phyloP scores from a whole-genome alignment of 1,284 basidiomycete genomes.

The Sanghuangporus sanghuang region DNA sequence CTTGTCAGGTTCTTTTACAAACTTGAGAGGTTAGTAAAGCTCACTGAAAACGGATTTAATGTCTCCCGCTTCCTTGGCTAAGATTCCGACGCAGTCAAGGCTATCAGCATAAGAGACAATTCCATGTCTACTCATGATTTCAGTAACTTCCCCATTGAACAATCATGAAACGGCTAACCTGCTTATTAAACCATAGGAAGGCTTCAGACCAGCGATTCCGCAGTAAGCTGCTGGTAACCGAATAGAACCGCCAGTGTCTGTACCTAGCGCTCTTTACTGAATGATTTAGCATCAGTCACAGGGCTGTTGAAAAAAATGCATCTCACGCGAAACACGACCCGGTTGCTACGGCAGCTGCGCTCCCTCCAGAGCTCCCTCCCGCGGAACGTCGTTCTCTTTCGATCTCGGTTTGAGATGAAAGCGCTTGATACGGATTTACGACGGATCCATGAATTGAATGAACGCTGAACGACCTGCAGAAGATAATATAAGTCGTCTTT shows the following conservation, averaged over 20 bases:
- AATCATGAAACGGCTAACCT: conserved; percentile 39
- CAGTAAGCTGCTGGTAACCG: conserved; percentile 93
- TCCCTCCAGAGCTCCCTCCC: conserved; percentile 83
- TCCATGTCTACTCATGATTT: conserved; percentile 60
- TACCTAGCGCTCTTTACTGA: conserved; percentile 73
- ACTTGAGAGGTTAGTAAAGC: conserved; percentile 21
- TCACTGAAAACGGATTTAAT: conserved; percentile 60
- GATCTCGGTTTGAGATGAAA: conserved; percentile 22
- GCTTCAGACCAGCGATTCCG: conserved; percentile 89
- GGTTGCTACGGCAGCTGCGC: conserved; percentile 76
- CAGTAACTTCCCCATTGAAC: neutral
- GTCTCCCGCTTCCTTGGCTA: conserved; percentile 52
- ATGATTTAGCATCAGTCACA: neutral
- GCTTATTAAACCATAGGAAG: conserved; percentile 89
- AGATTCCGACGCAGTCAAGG: conserved; percentile 88
- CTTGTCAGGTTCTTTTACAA: conserved; percentile 1
- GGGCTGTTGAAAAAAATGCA: neutral
- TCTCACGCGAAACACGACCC: conserved; percentile 71
- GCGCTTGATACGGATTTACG: conserved; percentile 58
- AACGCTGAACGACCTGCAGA: conserved; percentile 62
- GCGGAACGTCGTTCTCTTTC: conserved; percentile 54
- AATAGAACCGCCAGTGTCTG: conserved; percentile 94
- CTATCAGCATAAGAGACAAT: conserved; percentile 93
- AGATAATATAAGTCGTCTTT: conserved; percentile 13
- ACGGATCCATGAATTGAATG: conserved; percentile 73